These are phyloP conservation scores for Cenchrus americanus DNA, from an alignment of 176 grass and related monocot species.

Conservation along the genomic window DNA sequence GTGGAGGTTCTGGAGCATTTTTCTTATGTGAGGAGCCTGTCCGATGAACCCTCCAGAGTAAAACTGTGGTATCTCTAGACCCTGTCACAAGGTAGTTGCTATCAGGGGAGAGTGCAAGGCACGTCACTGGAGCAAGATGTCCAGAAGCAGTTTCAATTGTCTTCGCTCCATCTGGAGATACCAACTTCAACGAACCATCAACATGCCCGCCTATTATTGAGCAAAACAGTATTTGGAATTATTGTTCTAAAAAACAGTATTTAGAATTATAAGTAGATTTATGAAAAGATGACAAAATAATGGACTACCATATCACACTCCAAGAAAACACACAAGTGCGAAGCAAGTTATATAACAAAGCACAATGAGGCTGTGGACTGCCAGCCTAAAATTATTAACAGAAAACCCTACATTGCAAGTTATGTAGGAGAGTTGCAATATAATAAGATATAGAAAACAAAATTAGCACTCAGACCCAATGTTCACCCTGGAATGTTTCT, in stretches of 20 bases:
- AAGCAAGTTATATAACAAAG: background rate
- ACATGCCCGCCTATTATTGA: slow-evolving; percentile 85
- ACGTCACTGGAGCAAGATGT: slow-evolving; percentile 92
- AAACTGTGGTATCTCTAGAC: slow-evolving; percentile 87
- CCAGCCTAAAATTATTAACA: background rate
- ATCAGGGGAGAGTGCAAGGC: slow-evolving; percentile 80
- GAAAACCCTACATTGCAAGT: slow-evolving; percentile 9
- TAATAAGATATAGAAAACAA: slow-evolving; percentile 32
- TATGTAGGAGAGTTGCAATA: slow-evolving; percentile 22
- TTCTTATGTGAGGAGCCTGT: slow-evolving; percentile 62
- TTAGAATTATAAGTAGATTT: slow-evolving; percentile 26
- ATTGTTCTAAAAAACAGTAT: slow-evolving; percentile 28
- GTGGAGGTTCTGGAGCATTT: slow-evolving; percentile 64
- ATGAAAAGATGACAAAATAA: slow-evolving; percentile 33
- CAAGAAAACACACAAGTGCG: background rate
- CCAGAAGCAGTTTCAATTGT: slow-evolving; percentile 84
- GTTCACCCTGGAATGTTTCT: slow-evolving; percentile 24
- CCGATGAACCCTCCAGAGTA: slow-evolving; percentile 86
- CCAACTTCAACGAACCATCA: slow-evolving; percentile 88
- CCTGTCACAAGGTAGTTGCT: slow-evolving; percentile 91
- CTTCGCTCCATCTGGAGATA: slow-evolving; percentile 86
- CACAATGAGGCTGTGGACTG: background rate
- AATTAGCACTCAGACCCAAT: background rate
- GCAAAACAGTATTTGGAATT: slow-evolving; percentile 35
- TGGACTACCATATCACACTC: slow-evolving; percentile 12